Evolutionary conservation across 176 grass and related monocot genomes (phyloP).

Genomic region (Carex cristatella): DNA sequence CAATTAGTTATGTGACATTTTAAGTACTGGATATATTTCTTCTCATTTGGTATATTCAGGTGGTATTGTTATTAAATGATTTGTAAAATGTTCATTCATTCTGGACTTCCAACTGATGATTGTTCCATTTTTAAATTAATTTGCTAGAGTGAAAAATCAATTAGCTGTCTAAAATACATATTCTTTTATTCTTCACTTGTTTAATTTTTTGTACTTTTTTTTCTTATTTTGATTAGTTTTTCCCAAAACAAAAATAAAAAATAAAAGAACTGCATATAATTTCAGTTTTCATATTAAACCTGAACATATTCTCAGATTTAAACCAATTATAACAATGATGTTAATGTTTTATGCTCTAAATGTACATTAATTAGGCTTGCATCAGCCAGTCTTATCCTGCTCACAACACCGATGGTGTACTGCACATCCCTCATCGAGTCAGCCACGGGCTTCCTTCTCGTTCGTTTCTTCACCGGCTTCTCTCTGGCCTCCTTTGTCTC

Average conservation of each 20-base stretch:
- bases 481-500: constrained; percentile 95
- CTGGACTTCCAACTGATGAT: background rate
- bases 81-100: background rate
- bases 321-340: background rate
- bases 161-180: background rate
- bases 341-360: background rate
- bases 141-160: background rate
- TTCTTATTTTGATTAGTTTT: background rate
- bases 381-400: constrained; percentile 63
- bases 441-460: constrained; percentile 45
- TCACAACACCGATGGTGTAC: constrained; percentile 79
- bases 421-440: constrained; percentile 54
- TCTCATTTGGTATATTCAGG: background rate
- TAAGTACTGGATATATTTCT: background rate
- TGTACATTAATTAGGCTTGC: constrained; percentile 30
- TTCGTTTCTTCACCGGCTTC: constrained; percentile 87
- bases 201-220: background rate
- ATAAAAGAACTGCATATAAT: background rate
- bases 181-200: background rate
- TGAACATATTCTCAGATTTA: background rate
- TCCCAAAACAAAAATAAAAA: background rate
- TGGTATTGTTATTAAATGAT: background rate
- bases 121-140: background rate
- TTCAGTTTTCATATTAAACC: background rate
- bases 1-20: background rate